A percentile compares a stretch with the other conserved stretches of the same genome.
Evolutionary conservation across 2,329 filamentous ascomycete genomes (phyloP).

Genomic region (Chrysoporthe puriensis): DNA sequence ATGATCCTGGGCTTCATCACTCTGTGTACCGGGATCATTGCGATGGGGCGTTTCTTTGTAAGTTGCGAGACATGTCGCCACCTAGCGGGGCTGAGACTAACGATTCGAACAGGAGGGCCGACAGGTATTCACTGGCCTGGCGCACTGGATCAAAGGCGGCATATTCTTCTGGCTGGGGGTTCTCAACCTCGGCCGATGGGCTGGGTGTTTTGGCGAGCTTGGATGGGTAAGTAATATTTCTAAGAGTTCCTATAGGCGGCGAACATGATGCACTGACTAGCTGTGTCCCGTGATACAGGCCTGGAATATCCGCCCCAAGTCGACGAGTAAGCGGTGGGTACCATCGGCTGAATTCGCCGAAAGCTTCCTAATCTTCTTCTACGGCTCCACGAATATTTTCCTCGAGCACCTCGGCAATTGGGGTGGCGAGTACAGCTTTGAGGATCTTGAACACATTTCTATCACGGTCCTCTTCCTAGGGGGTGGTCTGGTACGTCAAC

Average conservation of each 20-base stretch:
- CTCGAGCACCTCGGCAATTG: constrained; percentile 81
- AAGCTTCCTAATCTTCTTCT: constrained; percentile 86
- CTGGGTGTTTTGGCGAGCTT: constrained; percentile 85
- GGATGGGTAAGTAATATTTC: constrained; percentile 67
- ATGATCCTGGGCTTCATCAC: constrained; percentile 77
- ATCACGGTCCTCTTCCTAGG: constrained; percentile 95
- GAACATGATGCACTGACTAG: constrained; percentile 21
- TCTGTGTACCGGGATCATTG: constrained; percentile 71
- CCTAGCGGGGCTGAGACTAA: not conserved
- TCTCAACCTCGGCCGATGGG: constrained; percentile 84
- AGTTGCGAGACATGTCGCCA: constrained; percentile 42
- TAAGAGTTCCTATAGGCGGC: not conserved
- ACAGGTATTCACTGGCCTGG: constrained; percentile 79
- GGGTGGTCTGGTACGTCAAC: constrained; percentile 73
- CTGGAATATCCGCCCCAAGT: constrained; percentile 81
- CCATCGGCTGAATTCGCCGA: constrained; percentile 89
- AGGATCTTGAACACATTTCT: constrained; percentile 88
- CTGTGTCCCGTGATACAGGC: constrained; percentile 49
- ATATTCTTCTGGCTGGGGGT: constrained; percentile 95
- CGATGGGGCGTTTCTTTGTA: constrained; percentile 85
- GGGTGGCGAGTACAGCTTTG: constrained; percentile 72
- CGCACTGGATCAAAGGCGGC: constrained; percentile 92
- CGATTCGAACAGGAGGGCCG: constrained; percentile 58
- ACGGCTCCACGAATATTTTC: constrained; percentile 89
- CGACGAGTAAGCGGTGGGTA: constrained; percentile 62